These are phyloP conservation scores for Aristolochia contorta DNA, from an alignment of 164 flowering plant species.

Conservation along the genomic window DNA sequence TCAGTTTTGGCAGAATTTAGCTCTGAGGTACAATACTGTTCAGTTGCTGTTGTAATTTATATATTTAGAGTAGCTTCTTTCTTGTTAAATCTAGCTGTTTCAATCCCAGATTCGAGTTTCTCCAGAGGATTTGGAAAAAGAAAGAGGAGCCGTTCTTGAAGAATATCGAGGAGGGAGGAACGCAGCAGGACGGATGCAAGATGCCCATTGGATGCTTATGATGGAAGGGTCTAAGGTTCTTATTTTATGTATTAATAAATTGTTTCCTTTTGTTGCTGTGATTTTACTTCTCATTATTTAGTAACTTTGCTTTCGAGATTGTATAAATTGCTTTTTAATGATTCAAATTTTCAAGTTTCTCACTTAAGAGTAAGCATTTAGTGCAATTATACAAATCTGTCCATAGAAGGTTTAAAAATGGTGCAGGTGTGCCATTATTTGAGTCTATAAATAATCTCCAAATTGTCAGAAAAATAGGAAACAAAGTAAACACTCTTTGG, in stretches of 20 bases:
- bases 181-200: conserved; percentile 92
- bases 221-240: conserved; percentile 91
- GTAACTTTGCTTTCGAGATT: too few relatives aligned
- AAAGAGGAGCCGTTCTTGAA: conserved; percentile 94
- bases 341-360: neutral
- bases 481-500: too few relatives aligned
- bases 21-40: conserved; percentile 50
- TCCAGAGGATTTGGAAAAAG: conserved; percentile 76
- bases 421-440: too few relatives aligned
- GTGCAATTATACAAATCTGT: too few relatives aligned
- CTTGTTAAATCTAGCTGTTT: neutral
- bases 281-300: neutral
- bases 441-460: too few relatives aligned
- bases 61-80: neutral
- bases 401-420: too few relatives aligned
- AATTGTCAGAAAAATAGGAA: too few relatives aligned
- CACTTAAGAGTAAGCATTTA: neutral
- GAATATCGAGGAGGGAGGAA: conserved; percentile 79
- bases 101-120: conserved; percentile 66
- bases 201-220: conserved; percentile 85
- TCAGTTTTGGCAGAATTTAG: conserved; percentile 89
- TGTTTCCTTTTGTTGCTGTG: neutral
- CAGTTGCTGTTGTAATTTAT: neutral
- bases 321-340: neutral
- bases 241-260: neutral